A percentile compares a stretch with the other conserved stretches of the same genome.
Conservation (phyloP, 805 yeast genomes). For the Candida qinlingensis region DNA sequence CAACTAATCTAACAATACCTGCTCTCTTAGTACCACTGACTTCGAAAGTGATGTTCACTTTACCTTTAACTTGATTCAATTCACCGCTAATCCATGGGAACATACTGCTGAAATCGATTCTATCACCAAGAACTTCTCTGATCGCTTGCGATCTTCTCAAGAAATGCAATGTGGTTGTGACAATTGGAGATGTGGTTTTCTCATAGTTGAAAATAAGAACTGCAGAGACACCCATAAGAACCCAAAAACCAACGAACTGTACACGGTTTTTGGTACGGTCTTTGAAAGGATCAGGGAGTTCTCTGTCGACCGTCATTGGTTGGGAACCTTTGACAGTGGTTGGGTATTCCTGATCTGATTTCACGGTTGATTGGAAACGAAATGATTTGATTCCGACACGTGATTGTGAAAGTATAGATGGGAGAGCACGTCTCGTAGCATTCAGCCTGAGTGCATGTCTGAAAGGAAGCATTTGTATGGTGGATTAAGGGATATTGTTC, state of each 20-base stretch:
- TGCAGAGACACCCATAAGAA: conserved; percentile 48
- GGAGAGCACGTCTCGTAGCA: background rate
- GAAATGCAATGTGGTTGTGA: conserved; percentile 80
- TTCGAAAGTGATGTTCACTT: conserved; percentile 64
- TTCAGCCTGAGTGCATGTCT: conserved; percentile 1
- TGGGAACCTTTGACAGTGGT: conserved; percentile 1
- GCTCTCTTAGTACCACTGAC: conserved; percentile 64
- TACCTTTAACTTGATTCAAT: conserved; percentile 77
- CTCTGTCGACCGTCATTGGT: conserved; percentile 48
- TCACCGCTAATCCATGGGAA: conserved; percentile 91
- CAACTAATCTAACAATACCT: conserved; percentile 56
- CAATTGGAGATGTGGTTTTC: conserved; percentile 83
- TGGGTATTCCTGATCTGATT: background rate
- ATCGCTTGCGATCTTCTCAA: conserved; percentile 71
- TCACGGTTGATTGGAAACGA: conserved; percentile 4
- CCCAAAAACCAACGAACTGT: conserved; percentile 51
- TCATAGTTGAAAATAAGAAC: conserved; percentile 86
- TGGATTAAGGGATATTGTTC: background rate
- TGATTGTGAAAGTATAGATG: background rate
- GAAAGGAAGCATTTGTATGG: background rate
- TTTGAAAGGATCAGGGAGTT: conserved; percentile 75
- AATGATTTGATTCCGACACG: background rate
- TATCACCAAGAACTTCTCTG: conserved; percentile 60
- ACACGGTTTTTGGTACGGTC: conserved; percentile 45
- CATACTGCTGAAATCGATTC: conserved; percentile 65